phyloP scores from a whole-genome alignment of 2,329 filamentous ascomycete genomes.

The Aspergillus jensenii region DNA sequence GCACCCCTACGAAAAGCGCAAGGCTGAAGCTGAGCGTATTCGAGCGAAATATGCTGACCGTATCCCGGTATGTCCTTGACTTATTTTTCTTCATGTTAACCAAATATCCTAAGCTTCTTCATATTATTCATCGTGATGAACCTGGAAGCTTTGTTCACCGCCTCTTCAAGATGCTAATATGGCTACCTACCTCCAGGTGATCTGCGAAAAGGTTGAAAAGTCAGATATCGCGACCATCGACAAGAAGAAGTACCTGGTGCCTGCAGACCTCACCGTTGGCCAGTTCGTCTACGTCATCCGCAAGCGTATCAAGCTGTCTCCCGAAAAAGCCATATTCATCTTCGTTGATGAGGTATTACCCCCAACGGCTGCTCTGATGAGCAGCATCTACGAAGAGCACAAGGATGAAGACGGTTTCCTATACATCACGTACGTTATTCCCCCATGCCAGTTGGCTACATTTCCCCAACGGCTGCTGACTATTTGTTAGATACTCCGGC shows the following conservation, averaged over 20 bases:
- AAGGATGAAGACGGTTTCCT: conserved; percentile 88
- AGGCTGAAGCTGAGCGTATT: conserved; percentile 99
- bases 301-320: conserved; percentile 99
- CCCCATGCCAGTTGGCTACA: not conserved
- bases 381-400: conserved; percentile 99
- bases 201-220: conserved; percentile 99
- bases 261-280: conserved; percentile 94
- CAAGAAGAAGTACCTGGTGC: conserved; percentile 99
- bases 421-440: conserved; percentile 79
- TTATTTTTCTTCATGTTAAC: not conserved
- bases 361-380: conserved; percentile 96
- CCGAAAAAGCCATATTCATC: conserved; percentile 99
- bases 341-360: conserved; percentile 98
- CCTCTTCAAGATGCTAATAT: conserved; percentile 31
- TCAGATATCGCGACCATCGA: conserved; percentile 99
- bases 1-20: conserved; percentile 99
- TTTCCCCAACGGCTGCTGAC: not conserved
- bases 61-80: conserved; percentile 73
- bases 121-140: not conserved
- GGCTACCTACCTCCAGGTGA: conserved; percentile 64
- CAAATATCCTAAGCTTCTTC: not conserved
- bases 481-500: conserved; percentile 71
- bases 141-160: conserved; percentile 26
- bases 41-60: conserved; percentile 98
- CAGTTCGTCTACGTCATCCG: conserved; percentile 99